A percentile compares a stretch with the other conserved stretches of the same genome.
These are phyloP conservation scores for Moringa oleifera DNA, from an alignment of 345 rosid genomes.

Conservation along the genomic window DNA sequence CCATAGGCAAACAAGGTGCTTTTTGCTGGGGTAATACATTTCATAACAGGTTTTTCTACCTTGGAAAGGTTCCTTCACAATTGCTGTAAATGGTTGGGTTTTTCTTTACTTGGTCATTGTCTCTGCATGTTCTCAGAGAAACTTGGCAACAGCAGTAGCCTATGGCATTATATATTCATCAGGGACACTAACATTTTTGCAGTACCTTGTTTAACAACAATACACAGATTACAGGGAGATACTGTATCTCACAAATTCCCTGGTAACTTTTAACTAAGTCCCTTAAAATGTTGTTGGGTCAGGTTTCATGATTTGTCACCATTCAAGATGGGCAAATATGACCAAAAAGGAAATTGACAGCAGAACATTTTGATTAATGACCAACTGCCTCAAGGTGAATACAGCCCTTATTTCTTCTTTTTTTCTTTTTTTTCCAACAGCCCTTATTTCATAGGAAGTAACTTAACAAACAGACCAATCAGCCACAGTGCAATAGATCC, in stretches of 20 bases:
- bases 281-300: too few species aligned
- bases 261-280: too few species aligned
- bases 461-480: conserved; percentile 12
- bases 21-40: not conserved
- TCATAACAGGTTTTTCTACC: not conserved
- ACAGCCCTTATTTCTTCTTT: too few species aligned
- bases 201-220: too few species aligned
- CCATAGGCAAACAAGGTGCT: not conserved
- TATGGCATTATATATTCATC: too few species aligned
- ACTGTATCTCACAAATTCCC: too few species aligned
- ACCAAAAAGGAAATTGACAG: not conserved
- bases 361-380: not conserved
- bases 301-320: not conserved
- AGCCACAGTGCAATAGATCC: conserved; percentile 23
- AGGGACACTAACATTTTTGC: too few species aligned
- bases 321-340: not conserved
- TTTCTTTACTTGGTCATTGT: not conserved
- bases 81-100: not conserved
- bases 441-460: not conserved
- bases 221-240: too few species aligned
- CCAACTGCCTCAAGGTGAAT: not conserved
- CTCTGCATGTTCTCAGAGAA: too few species aligned
- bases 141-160: too few species aligned
- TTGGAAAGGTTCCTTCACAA: not conserved
- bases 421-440: too few species aligned